Evolutionary conservation across 768 basidiomycete genomes (phyloP), one percentile per base, ranked within the genome.

Genomic region (Phylloporus rhodoxanthus): DNA sequence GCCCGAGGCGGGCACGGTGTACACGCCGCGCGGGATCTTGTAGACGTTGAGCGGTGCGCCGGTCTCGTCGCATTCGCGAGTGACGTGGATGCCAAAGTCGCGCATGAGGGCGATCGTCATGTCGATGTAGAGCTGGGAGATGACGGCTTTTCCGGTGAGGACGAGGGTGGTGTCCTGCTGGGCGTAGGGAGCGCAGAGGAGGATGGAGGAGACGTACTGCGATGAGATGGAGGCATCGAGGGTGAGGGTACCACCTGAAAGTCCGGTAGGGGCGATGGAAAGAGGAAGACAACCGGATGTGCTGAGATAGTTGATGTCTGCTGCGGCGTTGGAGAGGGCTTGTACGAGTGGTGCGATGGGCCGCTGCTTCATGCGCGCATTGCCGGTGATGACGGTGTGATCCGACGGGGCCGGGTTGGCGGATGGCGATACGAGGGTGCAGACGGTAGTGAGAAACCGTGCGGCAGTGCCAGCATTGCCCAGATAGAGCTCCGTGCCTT

Each of bases 61-160:
- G 0, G 79, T 78, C 25, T 61, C 67, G 57, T 88, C 89, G 14
- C 59, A 65, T 50, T 86, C 75, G 41, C 95, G 80, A 15, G 70
- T 69, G 43, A 92, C 94, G 8, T 74, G 58, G 53, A 97, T 74
- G 4, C 93, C 95, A 64, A 99, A 99, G 8, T 86, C 81, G 54
- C 76, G 76, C 96, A 99, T 98, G 86, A 99, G 96, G 8, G 92
- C 84, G 57, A 96, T 87, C 8, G 96, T 98, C 96, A 98, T 97
- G 71, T 99, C 94, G 68, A 99, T 98, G 72, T 98, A 99, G 0
- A 93, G 93, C 70, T 98, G 95, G 5, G 92, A 96, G 65, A 99
- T 97, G 63, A 98, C 96, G 52, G 89, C 84, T 0, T 92, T 95
- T 10, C 95, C 96, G 0, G 81, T 87, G 53, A 99, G 79, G 69